Base-by-base conservation (phyloP, 768 basidiomycete species). In the Phylloporus arenicola region DNA sequence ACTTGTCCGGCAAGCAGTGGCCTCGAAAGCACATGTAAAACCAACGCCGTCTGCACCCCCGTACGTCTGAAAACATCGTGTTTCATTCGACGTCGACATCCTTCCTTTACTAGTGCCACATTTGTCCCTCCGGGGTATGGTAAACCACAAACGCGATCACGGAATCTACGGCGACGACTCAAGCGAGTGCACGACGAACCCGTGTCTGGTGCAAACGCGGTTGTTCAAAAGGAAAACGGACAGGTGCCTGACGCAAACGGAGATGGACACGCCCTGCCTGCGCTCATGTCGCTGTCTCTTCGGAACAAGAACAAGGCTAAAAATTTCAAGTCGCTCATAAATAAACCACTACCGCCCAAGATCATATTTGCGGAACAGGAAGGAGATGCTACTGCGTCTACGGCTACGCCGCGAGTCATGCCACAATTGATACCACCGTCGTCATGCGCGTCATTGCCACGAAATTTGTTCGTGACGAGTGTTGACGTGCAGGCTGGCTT, bases 291-390 rank as follows among this genome's bases (percentile, higher is more conserved):
- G 24, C 24, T 24, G 27, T 29, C 27, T 10, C 65, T 87, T 19
- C 73, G 78, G 39, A 88, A 86, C 63, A 88, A 86, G 66, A 88
- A 87, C 65, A 89, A 88, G 64, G 79, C 77, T 40, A 83, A 79
- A 50, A 81, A 80, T 17, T 87, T 84, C 66, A 81, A 76, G 57
- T 70, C 77, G 43, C 25, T 25, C 7, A 25, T 25, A 25, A 29
- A 29, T 29, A 29, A 8, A 62, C 73, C 46, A 45, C 73, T 64
- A 55, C 75, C 64, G 30, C 60, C 68, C 34, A 86, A 80, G 64
- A 83, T 86, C 49, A 68, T 80, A 16, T 86, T 86, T 53, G 62
- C 62, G 1, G 58, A 65, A 12, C 50, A 53, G 33, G 60, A 29
- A 29, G 27, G 27, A 52, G 20, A 35, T n/a, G 16, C 34, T n/a